These are phyloP conservation scores for Thymus quinquecostatus DNA, from an alignment of 257 asterid species.

Conservation along the genomic window DNA sequence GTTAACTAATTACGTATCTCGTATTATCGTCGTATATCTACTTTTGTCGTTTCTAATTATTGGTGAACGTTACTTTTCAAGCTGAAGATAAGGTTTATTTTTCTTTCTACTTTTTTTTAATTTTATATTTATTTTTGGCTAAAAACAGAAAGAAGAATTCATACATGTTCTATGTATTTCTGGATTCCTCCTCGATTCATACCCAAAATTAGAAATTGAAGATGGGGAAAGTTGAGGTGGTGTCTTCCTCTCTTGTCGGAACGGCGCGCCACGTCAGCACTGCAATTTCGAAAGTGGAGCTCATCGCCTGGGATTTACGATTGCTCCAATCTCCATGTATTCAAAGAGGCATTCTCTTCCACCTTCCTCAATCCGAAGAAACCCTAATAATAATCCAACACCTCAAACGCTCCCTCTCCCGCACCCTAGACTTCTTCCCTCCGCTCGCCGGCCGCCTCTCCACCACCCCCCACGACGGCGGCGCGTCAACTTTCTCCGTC, in stretches of 20 bases:
- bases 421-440: constrained; percentile 39
- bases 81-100: no score
- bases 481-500: constrained; percentile 22
- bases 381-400: constrained; percentile 19
- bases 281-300: background rate
- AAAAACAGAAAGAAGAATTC: no score
- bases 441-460: constrained; percentile 48
- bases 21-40: no score
- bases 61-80: no score
- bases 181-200: no score
- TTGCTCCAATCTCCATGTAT: background rate
- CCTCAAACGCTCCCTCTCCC: constrained; percentile 40
- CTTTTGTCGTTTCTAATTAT: no score
- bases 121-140: no score
- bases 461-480: background rate
- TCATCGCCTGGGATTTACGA: background rate
- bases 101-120: no score
- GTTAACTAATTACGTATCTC: constrained; percentile 36
- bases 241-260: background rate
- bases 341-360: background rate
- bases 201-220: no score
- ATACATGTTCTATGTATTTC: no score
- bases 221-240: background rate
- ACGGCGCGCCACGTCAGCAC: background rate
- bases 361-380: background rate